Base-by-base conservation (phyloP, 768 basidiomycete species). In the Sarcodon aspratus region DNA sequence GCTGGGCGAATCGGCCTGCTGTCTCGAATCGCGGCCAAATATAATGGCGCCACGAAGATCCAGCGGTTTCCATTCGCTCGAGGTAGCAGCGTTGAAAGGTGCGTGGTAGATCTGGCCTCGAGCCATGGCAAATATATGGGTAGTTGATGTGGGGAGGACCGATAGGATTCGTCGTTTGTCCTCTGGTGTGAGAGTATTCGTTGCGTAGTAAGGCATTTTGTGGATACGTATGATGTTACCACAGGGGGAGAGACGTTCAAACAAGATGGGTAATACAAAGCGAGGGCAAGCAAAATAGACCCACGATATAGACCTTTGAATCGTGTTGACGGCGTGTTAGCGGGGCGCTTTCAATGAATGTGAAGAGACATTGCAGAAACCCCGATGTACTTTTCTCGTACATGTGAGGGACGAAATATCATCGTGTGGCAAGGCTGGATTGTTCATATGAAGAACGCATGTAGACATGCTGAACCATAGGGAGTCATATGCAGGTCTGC, bases 51-150 rank as follows among this genome's bases (percentile, higher is more conserved):
- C 83, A 49, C 69, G 70, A 58, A 83, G 68, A 34, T 75, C 73
- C 18, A 80, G 77, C 54, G 72, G 79, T 8, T 66, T 67, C 83
- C 83, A 85, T 11, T 42, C 40, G 44, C 75, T 72, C 56, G 58
- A 63, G 57, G 64, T 71, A 57, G 62, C 62, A 48, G 57, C 67
- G 52, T 59, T 65, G 56, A 79, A 72, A 33, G 75, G 72, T 4
- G 78, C 73, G 60, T 82, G 78, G 59, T 84, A 83, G 33, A 82
- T 69, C 54, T 78, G 73, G 36, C 75, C 80, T 31, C 67, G 60
- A 44, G 78, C 78, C 4, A 67, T 65, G n/a, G 76, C 75, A 55
- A 79, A 67, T 44, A 76, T 66, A 34, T 72, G 36, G 34, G 38
- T 55, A 10, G 54, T 36, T 33, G 54, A 54, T 1, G 50, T 44